These are phyloP conservation scores for Auriscalpium orientale DNA, from an alignment of 768 basidiomycete species.

Conservation along the genomic window DNA sequence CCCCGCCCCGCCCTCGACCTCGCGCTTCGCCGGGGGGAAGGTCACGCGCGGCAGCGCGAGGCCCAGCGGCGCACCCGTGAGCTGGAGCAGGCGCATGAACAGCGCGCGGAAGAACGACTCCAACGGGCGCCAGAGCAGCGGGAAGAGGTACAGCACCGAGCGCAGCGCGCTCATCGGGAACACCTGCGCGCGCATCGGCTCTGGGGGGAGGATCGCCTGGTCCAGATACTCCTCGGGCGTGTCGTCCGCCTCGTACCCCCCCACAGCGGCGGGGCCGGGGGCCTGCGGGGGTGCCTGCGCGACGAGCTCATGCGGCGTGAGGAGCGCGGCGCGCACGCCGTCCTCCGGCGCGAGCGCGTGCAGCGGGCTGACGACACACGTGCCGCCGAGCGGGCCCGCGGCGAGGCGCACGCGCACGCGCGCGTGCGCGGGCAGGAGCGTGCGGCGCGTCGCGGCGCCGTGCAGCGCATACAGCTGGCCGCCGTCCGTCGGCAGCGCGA, in stretches of 20 bases:
- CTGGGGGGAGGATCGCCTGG: conserved; percentile 4
- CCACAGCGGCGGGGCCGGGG: not conserved
- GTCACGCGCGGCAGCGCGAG: not conserved
- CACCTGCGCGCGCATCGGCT: not conserved
- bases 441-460: not conserved
- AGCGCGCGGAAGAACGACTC: conserved; percentile 7
- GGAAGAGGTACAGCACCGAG: conserved; percentile 5
- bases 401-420: conserved; percentile 18
- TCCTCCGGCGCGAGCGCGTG: conserved; percentile 14
- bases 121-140: conserved; percentile 10
- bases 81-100: conserved; percentile 8
- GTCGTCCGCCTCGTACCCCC: conserved; percentile 7
- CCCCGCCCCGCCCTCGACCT: not conserved
- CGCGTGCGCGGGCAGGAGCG: conserved; percentile 2
- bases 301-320: conserved; percentile 23
- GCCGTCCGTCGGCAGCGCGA: conserved; percentile 1
- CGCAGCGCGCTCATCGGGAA: conserved; percentile 5
- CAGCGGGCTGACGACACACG: conserved; percentile 24
- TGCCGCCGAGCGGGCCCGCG: conserved; percentile 21
- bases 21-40: not conserved
- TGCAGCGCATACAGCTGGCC: not conserved
- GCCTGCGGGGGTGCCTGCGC: conserved; percentile 1
- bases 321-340: conserved; percentile 27
- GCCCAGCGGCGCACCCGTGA: conserved; percentile 1
- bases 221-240: conserved; percentile 7